These are phyloP conservation scores for Trichoderma atroviride DNA, from an alignment of 2,329 filamentous ascomycete species.

Conservation along the genomic window DNA sequence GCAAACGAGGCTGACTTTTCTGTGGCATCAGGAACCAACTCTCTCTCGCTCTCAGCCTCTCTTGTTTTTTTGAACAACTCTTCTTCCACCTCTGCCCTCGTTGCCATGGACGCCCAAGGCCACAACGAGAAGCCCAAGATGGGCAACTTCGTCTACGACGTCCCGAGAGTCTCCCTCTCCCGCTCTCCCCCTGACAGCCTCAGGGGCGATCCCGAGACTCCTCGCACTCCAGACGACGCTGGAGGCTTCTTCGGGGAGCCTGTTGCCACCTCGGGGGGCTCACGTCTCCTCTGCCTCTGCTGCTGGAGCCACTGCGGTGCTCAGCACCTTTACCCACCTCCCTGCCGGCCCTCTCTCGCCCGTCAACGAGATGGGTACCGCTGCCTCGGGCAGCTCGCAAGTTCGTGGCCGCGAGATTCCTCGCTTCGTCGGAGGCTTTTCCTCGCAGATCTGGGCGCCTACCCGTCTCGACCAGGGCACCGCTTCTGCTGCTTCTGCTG, in stretches of 20 bases:
- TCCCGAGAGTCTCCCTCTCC: neutral
- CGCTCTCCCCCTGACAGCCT: constrained; percentile 17
- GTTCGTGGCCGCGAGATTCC: neutral
- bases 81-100: neutral
- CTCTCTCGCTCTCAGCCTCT: neutral
- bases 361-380: neutral
- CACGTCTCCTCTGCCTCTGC: neutral
- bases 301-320: neutral
- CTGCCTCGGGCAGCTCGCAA: neutral
- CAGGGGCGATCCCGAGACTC: neutral
- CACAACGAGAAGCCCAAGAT: neutral
- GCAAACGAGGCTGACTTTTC: neutral
- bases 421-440: neutral
- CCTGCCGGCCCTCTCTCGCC: neutral
- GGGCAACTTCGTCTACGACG: neutral
- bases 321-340: neutral
- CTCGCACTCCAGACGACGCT: constrained; percentile 7
- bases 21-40: neutral
- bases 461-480: neutral
- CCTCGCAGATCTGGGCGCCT: constrained; percentile 6
- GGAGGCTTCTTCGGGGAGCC: neutral
- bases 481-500: too few relatives aligned
- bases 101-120: neutral
- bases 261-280: neutral
- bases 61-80: neutral